Percentiles rank a stretch among this genome's conserved stretches.
These are phyloP conservation scores for Dictyostelium gargantuum DNA, from an alignment of 208 protist genomes.

Conservation along the genomic window DNA sequence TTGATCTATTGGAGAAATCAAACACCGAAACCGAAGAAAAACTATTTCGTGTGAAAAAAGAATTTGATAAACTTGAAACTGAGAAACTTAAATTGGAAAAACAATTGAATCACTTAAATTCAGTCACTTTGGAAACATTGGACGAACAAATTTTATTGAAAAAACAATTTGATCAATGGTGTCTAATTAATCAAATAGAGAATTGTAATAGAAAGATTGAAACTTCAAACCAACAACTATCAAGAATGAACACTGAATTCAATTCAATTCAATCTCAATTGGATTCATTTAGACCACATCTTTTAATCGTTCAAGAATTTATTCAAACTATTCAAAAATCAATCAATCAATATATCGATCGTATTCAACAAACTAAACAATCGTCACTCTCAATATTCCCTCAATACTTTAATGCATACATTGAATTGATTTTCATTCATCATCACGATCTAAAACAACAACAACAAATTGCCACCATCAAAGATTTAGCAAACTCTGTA, in stretches of 20 bases:
- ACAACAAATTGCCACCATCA: not conserved
- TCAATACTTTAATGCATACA: not conserved
- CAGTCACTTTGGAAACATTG: not conserved
- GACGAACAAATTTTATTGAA: not conserved
- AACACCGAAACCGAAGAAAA: not conserved
- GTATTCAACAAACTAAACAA: not conserved
- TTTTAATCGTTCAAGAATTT: constrained; percentile 3
- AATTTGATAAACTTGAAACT: constrained; percentile 30
- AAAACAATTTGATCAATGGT: constrained; percentile 25
- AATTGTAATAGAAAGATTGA: not conserved
- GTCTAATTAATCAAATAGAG: not conserved
- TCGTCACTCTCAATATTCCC: not conserved
- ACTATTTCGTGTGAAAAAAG: not conserved
- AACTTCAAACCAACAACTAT: not conserved
- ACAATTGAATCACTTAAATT: not conserved
- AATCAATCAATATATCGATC: not conserved
- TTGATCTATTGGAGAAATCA: not conserved
- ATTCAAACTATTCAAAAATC: not conserved
- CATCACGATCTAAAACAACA: not conserved
- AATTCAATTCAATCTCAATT: not conserved
- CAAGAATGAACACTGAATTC: not conserved
- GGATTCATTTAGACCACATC: constrained; percentile 19
- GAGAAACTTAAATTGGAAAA: constrained; percentile 36
- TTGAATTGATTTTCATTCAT: constrained; percentile 24
- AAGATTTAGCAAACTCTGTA: not conserved